Conservation (phyloP, 192 early-diverging fungal genomes). For the Podila epicladia region DNA sequence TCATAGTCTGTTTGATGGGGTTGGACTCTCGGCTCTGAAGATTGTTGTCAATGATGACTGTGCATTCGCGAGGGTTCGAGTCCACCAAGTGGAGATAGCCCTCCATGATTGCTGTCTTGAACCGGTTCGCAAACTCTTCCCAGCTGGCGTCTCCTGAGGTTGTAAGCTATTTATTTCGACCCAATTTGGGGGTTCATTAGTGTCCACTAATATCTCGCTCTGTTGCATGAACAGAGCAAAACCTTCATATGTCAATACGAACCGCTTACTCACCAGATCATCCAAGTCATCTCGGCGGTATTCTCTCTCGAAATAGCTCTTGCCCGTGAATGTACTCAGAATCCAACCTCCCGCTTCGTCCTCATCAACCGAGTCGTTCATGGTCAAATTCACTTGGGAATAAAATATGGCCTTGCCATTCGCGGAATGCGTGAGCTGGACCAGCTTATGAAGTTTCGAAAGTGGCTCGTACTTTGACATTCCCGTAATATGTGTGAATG, state of each 20-base stretch:
- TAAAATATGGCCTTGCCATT: conserved; percentile 44
- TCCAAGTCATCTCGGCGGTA: conserved; percentile 41
- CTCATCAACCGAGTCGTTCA: conserved; percentile 25
- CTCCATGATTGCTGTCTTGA: conserved; percentile 27
- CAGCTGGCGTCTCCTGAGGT: conserved; percentile 32
- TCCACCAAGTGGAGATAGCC: conserved; percentile 37
- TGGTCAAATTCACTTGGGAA: conserved; percentile 33
- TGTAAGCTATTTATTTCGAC: conserved; percentile 2
- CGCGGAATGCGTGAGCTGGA: conserved; percentile 41
- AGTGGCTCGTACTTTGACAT: conserved; percentile 39
- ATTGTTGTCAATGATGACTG: conserved; percentile 44
- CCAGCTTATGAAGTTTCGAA: conserved; percentile 34
- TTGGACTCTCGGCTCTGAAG: conserved; percentile 19
- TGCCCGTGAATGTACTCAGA: conserved; percentile 42
- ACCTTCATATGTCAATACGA: neutral
- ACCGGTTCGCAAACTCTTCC: conserved; percentile 37
- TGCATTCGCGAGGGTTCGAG: conserved; percentile 30
- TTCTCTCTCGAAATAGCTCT: conserved; percentile 48
- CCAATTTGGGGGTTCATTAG: neutral
- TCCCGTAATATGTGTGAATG: neutral
- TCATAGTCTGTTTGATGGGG: conserved; percentile 3
- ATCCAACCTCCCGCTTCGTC: conserved; percentile 48
- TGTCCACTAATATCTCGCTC: neutral
- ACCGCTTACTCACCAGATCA: conserved; percentile 9
- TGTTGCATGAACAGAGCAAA: neutral